phyloP scores from a whole-genome alignment of 2,329 filamentous ascomycete genomes.

The Ceratocystis eucalypticola region DNA sequence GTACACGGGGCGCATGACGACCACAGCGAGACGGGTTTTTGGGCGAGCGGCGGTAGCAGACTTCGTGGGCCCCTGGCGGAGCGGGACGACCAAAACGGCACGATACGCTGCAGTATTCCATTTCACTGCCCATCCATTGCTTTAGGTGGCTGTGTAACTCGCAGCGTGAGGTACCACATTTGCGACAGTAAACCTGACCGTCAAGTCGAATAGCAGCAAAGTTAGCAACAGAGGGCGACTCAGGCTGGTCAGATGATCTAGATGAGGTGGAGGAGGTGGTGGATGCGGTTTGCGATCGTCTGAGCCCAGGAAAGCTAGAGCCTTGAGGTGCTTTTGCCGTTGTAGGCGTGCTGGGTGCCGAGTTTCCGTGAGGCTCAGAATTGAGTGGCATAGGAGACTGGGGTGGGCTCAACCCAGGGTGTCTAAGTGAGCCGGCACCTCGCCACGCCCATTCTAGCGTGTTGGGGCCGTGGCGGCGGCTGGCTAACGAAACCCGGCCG shows the following conservation, averaged over 20 bases:
- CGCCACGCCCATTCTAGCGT: slow-evolving; percentile 52
- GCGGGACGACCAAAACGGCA: slow-evolving; percentile 42
- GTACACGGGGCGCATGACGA: slow-evolving; percentile 30
- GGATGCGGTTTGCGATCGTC: not conserved
- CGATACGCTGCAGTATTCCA: slow-evolving; percentile 49
- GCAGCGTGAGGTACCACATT: slow-evolving; percentile 47
- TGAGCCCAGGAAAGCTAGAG: slow-evolving; percentile 5
- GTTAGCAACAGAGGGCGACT: slow-evolving; percentile 21
- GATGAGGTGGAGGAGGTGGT: slow-evolving; percentile 17
- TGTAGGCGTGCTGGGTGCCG: slow-evolving; percentile 5
- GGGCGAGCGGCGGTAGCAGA: slow-evolving; percentile 48
- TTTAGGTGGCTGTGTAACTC: slow-evolving; percentile 50
- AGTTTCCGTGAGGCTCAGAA: not conserved
- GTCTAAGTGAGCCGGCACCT: slow-evolving; percentile 35
- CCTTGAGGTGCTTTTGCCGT: slow-evolving; percentile 12
- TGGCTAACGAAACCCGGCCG: slow-evolving; percentile 42
- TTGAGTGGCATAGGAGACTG: slow-evolving; percentile 12
- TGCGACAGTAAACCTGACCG: slow-evolving; percentile 48
- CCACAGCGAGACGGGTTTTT: slow-evolving; percentile 46
- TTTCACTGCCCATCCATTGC: slow-evolving; percentile 42
- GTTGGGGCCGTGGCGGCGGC: slow-evolving; percentile 46
- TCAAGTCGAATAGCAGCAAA: slow-evolving; percentile 39
- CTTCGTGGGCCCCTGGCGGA: slow-evolving; percentile 33
- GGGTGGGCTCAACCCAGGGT: slow-evolving; percentile 19
- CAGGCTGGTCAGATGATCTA: slow-evolving; percentile 15